phyloP scores from a whole-genome alignment of 768 basidiomycete genomes.

The Epithele typhae region DNA sequence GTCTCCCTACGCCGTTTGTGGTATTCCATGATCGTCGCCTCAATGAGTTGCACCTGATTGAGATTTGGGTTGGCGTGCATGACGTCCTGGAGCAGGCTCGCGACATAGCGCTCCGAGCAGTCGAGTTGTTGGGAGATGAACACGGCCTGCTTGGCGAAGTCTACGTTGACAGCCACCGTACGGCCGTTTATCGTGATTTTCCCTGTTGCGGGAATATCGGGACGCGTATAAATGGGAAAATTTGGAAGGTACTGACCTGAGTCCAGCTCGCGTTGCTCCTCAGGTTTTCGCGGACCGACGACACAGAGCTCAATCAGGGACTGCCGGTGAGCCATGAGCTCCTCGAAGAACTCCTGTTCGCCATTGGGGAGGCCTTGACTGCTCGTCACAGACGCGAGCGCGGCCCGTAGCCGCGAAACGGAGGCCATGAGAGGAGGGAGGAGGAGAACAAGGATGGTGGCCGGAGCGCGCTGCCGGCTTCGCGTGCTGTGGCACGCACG shows the following conservation, averaged over 20 bases:
- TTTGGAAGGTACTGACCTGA: conserved; percentile 39
- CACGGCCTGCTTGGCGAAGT: conserved; percentile 73
- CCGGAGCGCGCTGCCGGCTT: conserved; percentile 4
- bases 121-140: conserved; percentile 80
- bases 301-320: conserved; percentile 62
- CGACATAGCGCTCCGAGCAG: conserved; percentile 78
- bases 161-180: conserved; percentile 67
- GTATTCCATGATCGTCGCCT: conserved; percentile 61
- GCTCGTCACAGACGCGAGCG: conserved; percentile 45
- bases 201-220: conserved; percentile 36
- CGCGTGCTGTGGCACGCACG: conserved; percentile 8
- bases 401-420: conserved; percentile 50
- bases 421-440: conserved; percentile 45
- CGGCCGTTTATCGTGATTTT: conserved; percentile 60
- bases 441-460: conserved; percentile 6
- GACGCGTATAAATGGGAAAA: not conserved
- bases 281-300: conserved; percentile 53
- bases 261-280: conserved; percentile 71
- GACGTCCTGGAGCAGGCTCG: conserved; percentile 61
- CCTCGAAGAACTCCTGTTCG: conserved; percentile 75
- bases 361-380: conserved; percentile 41
- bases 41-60: conserved; percentile 50
- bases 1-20: conserved; percentile 68
- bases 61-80: conserved; percentile 65
- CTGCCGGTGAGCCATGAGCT: conserved; percentile 62